Evolutionary conservation across 768 basidiomycete species (phyloP).

Genomic region (Leccinum ochraceum): DNA sequence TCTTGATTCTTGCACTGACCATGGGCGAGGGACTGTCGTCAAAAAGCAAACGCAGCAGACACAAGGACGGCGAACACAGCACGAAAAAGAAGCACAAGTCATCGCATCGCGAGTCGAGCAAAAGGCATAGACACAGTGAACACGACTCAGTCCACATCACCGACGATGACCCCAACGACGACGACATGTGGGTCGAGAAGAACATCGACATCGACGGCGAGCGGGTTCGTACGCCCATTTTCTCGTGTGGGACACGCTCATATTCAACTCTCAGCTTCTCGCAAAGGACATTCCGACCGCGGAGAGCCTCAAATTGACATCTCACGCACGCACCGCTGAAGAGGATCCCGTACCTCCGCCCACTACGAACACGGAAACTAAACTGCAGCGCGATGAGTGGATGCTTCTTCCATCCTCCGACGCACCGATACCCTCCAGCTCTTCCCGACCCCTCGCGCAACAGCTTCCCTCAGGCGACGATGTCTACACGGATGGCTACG

Average conservation of each 20-base stretch:
- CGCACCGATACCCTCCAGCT: slow-evolving; percentile 30
- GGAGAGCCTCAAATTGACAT: slow-evolving; percentile 67
- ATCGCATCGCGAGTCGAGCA: slow-evolving; percentile 39
- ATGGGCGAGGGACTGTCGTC: slow-evolving; percentile 28
- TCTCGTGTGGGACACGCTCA: slow-evolving; percentile 4
- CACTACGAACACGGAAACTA: slow-evolving; percentile 45
- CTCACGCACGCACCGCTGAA: slow-evolving; percentile 50
- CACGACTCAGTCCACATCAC: slow-evolving; percentile 42
- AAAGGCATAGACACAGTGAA: slow-evolving; percentile 37
- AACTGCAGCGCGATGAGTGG: slow-evolving; percentile 80
- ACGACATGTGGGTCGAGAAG: slow-evolving; percentile 87
- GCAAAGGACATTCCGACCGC: slow-evolving; percentile 77
- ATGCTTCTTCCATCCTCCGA: slow-evolving; percentile 61
- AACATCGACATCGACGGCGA: slow-evolving; percentile 80
- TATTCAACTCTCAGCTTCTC: slow-evolving; percentile 45
- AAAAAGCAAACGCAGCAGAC: slow-evolving; percentile 32
- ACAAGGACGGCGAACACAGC: slow-evolving; percentile 45
- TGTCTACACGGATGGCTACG: slow-evolving; percentile 66
- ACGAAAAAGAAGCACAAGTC: slow-evolving; percentile 58
- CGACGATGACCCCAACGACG: slow-evolving; percentile 75
- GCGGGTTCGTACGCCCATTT: slow-evolving; percentile 47
- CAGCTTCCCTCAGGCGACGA: slow-evolving; percentile 41
- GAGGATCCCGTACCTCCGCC: slow-evolving; percentile 51
- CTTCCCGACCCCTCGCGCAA: slow-evolving; percentile 33
- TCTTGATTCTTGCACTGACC: slow-evolving; percentile 5